A percentile compares a stretch with the other conserved stretches of the same genome.
phyloP scores from a whole-genome alignment of 345 rosid genomes.

The Punica granatum region DNA sequence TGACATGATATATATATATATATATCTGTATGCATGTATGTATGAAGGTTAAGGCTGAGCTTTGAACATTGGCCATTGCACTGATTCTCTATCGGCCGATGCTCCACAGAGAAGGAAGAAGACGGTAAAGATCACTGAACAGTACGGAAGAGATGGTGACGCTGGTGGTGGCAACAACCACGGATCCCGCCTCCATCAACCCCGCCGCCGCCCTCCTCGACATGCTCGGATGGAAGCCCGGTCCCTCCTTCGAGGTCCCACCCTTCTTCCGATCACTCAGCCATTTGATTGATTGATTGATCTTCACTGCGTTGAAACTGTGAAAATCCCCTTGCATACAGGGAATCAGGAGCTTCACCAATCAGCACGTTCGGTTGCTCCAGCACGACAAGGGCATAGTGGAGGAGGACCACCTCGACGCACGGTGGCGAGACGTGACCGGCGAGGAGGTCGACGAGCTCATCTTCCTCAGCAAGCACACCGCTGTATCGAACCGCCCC shows the following conservation, averaged over 20 bases:
- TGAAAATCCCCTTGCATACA: no score
- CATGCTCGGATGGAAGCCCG: conserved; percentile 60
- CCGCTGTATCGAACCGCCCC: conserved; percentile 88
- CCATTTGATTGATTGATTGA: background rate
- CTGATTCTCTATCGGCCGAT: background rate
- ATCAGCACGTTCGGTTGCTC: conserved; percentile 51
- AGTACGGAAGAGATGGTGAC: conserved; percentile 46
- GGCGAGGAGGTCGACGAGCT: conserved; percentile 77
- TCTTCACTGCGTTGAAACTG: no score
- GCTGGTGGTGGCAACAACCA: conserved; percentile 65
- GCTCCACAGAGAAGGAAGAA: background rate
- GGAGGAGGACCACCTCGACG: conserved; percentile 69
- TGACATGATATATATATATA: background rate
- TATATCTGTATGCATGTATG: no score
- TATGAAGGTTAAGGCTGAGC: no score
- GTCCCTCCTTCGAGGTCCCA: conserved; percentile 43
- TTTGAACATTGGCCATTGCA: no score
- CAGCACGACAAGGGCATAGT: conserved; percentile 60
- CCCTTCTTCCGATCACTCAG: no score
- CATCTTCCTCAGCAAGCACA: conserved; percentile 85
- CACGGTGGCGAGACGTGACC: conserved; percentile 76
- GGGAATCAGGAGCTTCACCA: conserved; percentile 51
- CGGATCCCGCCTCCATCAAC: conserved; percentile 85
- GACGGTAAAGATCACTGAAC: background rate
- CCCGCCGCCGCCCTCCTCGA: conserved; percentile 69